Percentiles rank a stretch among this genome's conserved stretches.
These are phyloP conservation scores for Zopfia rhizophila DNA, from an alignment of 2,329 filamentous ascomycete species.

Conservation along the genomic window DNA sequence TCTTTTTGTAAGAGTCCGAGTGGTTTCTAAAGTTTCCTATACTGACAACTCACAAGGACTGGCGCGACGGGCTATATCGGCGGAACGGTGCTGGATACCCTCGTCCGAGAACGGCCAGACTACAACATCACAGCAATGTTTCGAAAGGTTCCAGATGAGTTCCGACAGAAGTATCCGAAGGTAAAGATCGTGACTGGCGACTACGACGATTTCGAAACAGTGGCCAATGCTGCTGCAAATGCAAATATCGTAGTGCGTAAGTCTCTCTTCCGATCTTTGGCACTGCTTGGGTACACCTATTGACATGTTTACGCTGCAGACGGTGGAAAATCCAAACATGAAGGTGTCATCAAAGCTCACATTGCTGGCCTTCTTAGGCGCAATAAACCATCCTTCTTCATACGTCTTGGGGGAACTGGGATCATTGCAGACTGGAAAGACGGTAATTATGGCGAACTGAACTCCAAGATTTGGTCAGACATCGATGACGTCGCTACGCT, in stretches of 20 bases:
- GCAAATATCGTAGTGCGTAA: slow-evolving; percentile 62
- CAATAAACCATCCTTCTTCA: slow-evolving; percentile 53
- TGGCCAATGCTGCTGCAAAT: slow-evolving; percentile 56
- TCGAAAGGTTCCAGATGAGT: slow-evolving; percentile 52
- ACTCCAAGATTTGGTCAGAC: slow-evolving; percentile 63
- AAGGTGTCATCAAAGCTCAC: slow-evolving; percentile 51
- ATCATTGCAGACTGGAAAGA: slow-evolving; percentile 58
- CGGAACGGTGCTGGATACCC: background rate
- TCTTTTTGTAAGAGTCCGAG: too few relatives aligned
- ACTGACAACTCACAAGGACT: too few relatives aligned
- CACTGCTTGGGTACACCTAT: slow-evolving; percentile 17
- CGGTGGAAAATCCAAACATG: slow-evolving; percentile 13
- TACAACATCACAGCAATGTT: slow-evolving; percentile 53
- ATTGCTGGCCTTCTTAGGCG: slow-evolving; percentile 59
- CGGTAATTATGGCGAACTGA: slow-evolving; percentile 32
- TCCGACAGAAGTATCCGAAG: slow-evolving; percentile 53
- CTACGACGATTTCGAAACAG: slow-evolving; percentile 54
- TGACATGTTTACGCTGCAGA: slow-evolving; percentile 43
- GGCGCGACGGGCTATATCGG: background rate
- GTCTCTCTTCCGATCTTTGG: too few relatives aligned
- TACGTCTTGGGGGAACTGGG: slow-evolving; percentile 63
- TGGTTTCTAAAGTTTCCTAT: too few relatives aligned
- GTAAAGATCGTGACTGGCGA: slow-evolving; percentile 58
- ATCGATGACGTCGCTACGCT: slow-evolving; percentile 64
- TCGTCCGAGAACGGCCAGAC: background rate